Conservation (phyloP, 192 early-diverging fungal species). For the Radiomyces spectabilis region DNA sequence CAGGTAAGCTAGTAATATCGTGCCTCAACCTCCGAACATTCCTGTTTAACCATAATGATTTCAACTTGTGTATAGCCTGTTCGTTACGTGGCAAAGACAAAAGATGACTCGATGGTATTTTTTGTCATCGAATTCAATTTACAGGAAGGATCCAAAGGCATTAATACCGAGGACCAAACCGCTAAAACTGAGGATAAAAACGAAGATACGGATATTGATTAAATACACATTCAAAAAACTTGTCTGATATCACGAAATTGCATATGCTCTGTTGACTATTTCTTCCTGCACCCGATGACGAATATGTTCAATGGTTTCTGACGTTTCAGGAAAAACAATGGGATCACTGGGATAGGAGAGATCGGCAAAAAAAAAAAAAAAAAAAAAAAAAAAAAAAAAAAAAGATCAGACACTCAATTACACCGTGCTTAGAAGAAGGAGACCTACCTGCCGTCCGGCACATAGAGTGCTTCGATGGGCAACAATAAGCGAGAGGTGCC, state of each 20-base stretch:
- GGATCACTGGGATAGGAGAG: background rate
- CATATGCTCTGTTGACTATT: constrained; percentile 10
- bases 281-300: constrained; percentile 10
- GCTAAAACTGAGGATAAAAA: background rate
- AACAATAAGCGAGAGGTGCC: constrained; percentile 48
- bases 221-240: constrained; percentile 1
- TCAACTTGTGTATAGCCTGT: constrained; percentile 66
- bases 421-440: constrained; percentile 1
- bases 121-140: constrained; percentile 65
- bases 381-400: constrained; percentile 4
- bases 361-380: too few relatives aligned
- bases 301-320: constrained; percentile 5
- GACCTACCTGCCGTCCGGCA: constrained; percentile 36
- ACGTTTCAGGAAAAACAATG: constrained; percentile 14
- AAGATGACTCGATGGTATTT: constrained; percentile 50
- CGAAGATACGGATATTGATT: constrained; percentile 7
- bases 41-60: too few relatives aligned
- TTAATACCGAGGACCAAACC: background rate
- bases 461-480: constrained; percentile 38
- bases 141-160: constrained; percentile 17
- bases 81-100: constrained; percentile 62
- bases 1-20: constrained; percentile 60
- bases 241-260: constrained; percentile 1
- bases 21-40: too few relatives aligned
- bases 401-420: background rate